These are phyloP conservation scores for Aurantiochytrium sp. DNA, from an alignment of 108 stramenopile genomes.

Conservation along the genomic window DNA sequence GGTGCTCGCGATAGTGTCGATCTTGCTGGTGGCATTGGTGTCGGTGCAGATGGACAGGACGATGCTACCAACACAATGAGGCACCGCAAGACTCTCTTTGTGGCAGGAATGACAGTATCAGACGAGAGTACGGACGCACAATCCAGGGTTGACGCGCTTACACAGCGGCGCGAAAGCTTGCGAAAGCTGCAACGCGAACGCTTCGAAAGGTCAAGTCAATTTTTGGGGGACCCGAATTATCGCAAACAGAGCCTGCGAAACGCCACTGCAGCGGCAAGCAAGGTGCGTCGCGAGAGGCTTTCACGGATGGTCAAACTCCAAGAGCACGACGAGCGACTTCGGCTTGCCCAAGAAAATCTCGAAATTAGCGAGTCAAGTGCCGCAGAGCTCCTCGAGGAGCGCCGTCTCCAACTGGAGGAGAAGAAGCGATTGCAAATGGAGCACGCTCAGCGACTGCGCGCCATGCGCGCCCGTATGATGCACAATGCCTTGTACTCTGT, in stretches of 20 bases:
- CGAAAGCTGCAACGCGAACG: not conserved
- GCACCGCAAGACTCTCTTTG: too few species aligned
- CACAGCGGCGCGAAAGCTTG: not conserved
- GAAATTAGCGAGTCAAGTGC: not conserved
- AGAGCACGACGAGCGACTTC: not conserved
- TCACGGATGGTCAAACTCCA: not conserved
- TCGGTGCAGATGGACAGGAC: not conserved
- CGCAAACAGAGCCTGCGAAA: not conserved
- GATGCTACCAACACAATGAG: not conserved
- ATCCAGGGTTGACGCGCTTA: too few species aligned
- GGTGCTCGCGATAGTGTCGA: not conserved
- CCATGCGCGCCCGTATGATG: not conserved
- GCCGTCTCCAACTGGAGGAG: not conserved
- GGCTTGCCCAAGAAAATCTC: not conserved
- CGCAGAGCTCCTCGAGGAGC: not conserved
- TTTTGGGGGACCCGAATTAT: not conserved
- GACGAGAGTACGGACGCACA: too few species aligned
- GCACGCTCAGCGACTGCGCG: not conserved
- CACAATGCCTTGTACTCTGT: not conserved
- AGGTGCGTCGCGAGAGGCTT: not conserved
- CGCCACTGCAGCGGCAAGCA: not conserved
- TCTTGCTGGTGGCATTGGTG: not conserved
- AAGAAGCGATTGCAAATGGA: not conserved
- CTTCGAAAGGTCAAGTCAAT: not conserved
- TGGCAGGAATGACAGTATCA: too few species aligned